Conservation (phyloP, 2,329 filamentous ascomycete genomes). For the Ophiostoma ulmi region DNA sequence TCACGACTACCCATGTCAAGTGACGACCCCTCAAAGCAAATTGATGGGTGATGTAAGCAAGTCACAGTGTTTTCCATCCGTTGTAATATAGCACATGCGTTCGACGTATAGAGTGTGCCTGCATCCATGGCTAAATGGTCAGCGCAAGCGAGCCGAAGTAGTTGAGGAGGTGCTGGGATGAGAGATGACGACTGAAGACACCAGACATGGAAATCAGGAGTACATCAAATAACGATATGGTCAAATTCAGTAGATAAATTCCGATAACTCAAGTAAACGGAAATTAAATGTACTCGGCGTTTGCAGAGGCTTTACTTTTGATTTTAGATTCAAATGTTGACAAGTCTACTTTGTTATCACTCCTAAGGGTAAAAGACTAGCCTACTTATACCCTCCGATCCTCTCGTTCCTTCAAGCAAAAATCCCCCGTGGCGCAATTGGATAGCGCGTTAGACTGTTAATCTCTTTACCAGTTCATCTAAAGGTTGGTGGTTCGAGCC, state of each 20-base stretch:
- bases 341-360: not conserved
- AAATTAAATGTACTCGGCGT: no score
- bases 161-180: not conserved
- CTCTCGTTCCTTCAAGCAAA: not conserved
- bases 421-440: conserved; percentile 10
- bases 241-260: no score
- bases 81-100: not conserved
- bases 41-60: not conserved
- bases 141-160: not conserved
- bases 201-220: no score
- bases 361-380: not conserved
- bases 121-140: not conserved
- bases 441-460: conserved; percentile 11
- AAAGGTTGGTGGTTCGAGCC: conserved; percentile 11
- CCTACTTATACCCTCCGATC: not conserved
- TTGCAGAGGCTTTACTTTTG: no score
- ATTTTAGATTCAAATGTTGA: no score
- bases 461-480: conserved; percentile 1
- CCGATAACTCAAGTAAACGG: no score
- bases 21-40: not conserved
- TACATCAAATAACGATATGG: no score
- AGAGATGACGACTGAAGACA: no score
- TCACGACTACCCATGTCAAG: not conserved
- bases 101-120: not conserved
- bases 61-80: not conserved